These are phyloP conservation scores for Tuctoria greenei DNA, from an alignment of 176 grass and related monocot genomes.

Conservation along the genomic window DNA sequence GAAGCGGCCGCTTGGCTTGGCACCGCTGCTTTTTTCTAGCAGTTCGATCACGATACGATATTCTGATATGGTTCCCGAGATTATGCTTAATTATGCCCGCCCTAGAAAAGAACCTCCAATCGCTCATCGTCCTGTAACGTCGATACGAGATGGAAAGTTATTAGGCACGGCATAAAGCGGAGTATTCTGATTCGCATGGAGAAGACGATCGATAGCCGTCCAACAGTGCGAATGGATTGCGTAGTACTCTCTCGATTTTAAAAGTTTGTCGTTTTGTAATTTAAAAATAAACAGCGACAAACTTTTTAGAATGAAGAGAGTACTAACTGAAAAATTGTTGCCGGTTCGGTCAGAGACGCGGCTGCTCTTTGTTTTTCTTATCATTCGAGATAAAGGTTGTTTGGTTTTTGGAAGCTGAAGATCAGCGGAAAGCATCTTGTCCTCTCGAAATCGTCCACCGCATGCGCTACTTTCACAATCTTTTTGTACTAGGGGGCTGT, in stretches of 20 bases:
- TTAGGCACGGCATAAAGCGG: not conserved
- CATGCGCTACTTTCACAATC: not conserved
- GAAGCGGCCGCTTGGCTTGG: not conserved
- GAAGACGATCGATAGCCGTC: not conserved
- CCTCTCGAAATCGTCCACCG: not conserved
- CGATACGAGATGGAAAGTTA: not conserved
- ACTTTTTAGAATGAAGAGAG: too few relatives aligned
- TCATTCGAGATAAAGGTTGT: not conserved
- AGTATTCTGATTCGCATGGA: slow-evolving; percentile 4
- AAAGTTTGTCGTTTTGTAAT: too few relatives aligned
- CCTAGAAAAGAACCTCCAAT: not conserved
- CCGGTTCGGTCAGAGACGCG: not conserved
- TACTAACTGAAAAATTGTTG: not conserved
- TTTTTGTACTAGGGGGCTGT: not conserved
- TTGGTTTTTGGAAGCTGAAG: slow-evolving; percentile 2
- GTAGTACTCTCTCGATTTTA: too few relatives aligned
- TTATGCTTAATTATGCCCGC: not conserved
- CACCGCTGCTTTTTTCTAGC: slow-evolving; percentile 42
- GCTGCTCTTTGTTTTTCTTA: not conserved
- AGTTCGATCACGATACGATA: not conserved
- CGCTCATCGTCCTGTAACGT: not conserved
- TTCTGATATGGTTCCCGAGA: not conserved
- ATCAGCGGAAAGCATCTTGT: not conserved
- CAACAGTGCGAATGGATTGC: not conserved
- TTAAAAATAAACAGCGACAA: too few relatives aligned